Base-by-base conservation (phyloP, 164 flowering plant genomes). In the Berberis vulgaris region DNA sequence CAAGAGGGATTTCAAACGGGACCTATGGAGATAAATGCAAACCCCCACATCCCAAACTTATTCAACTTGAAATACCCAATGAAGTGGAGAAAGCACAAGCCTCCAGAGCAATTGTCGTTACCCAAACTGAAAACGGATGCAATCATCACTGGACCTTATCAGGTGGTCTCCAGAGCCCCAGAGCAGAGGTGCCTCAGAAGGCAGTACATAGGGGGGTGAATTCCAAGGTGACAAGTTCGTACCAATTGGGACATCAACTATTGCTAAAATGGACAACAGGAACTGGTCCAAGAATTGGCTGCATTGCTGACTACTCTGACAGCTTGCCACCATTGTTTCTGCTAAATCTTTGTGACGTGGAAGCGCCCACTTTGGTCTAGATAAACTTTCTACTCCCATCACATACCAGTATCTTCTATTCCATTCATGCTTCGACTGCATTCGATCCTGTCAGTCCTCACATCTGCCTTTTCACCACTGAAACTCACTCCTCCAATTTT, bases 221-320 rank as follows among this genome's bases (percentile, higher is more conserved):
- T 63, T 88, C 97, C 26, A 26, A 26, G 79, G 84, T 82, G 59
- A 71, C 76, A 13, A 72, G 70, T 10, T 88, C 98, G 45, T 88
- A 85, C 56, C 92, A 93, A 59, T 63, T 87, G 8, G 96, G 97
- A 2, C 77, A 82, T 70, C 96, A 91, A 62, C 72, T 90, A 11
- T 76, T 91, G 0, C 56, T 71, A 53, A 85, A 81, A 71, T 94
- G 98, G 98, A 75, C 92, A 39, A 86, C 88, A 0, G 98, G 98
- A 26, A 91, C 83, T 64, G 98, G 98, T 8, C 97, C 98, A 0
- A 82, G 96, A 73, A 90, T 90, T 13, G 96, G 96, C 1, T 94
- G 96, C 43, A 77, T 88, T 41, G 88, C 87, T 2, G 98, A 94
- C 69, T 90, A 91, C 72, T 97, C 98, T 5, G 26, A 26, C 26